Evolutionary conservation across 345 rosid genomes (phyloP), one percentile per base, ranked within the genome.

Genomic region (Linum trigynum): DNA sequence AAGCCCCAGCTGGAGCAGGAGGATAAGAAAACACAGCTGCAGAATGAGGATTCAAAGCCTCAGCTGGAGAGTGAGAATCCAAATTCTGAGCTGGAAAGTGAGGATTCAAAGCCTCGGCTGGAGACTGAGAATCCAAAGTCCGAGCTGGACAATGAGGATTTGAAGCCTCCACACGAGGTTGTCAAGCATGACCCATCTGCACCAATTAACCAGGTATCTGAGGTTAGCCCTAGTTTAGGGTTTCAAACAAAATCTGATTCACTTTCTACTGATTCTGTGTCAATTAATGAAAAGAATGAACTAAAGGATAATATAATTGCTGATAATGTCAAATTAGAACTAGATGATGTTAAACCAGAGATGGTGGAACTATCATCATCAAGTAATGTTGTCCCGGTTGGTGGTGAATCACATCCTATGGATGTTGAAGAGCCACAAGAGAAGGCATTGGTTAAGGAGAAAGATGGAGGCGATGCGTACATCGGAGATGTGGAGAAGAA

Each of bases 221-320:
- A 86, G 89, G 97, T 91, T 88, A 95, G 81, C 96, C 83, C 90
- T 69, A 81, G 65, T 81, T 79, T 87, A 84, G 99, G 96, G 88
- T 82, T 78, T 86, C 95, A 82, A 89, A 92, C 89, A 91, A 91
- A 87, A 87, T 95, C 90, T 87, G 92, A 87, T 88, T 85, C 95
- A 85, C 78, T 95, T 87, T 81, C 90, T 95, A 80, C 92, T 89
- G 96, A 91, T 95, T 89, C 84, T 91, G 88, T 91, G 74, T 85
- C 96, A 87, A 88, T 85, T 90, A 88, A 82, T 85, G 92, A 82
- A 84, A 94, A 84, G 81, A 81, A 81, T 84, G 96, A 91, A 87
- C 81, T 83, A 76, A 94, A 91, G 92, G 97, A 87, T 94, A 87
- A 87, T 72, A 73, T 85, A 83, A 87, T 79, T 91, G 86, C 85